Evolutionary conservation across 139 green algal species (phyloP), one percentile per base, ranked within the genome.

Genomic region (Marvania coccoides): DNA sequence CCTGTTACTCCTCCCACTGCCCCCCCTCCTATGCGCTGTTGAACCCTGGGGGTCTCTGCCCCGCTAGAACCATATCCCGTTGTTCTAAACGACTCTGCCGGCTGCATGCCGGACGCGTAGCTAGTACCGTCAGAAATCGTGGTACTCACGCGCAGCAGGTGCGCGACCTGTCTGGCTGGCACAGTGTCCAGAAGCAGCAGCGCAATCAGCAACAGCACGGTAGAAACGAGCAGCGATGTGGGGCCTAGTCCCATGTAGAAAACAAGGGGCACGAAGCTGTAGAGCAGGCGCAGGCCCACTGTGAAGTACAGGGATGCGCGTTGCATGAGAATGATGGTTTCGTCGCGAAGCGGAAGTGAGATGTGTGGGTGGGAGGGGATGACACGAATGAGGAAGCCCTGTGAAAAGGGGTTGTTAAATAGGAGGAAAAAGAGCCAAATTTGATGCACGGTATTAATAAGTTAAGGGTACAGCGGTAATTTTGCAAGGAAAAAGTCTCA

Each of bases 251-350:
- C 40, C 54, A 61, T 61, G 54, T 61, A 61, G 54, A 61, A 61
- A 6, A 33, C 54, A 15, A 61, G 54, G 3, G 54, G 54, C 10
- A 61, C 54, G 40, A 61, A 61, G 24, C 19, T 33, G 26, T 34
- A 61, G 12, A 61, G 23, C 23, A 15, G 40, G 31, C 54, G 54
- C 5, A 61, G 24, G 8, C 60, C 60, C 24, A 67, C 5, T 8
- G 60, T 54, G 53, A 67, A 67, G 33, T 55, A 67, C 12, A 67
- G 60, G 33, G 33, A 55, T 24, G 35, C 60, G 7, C 60, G 37
- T 23, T 62, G 60, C 13, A 24, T 67, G 30, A 67, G 9, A 15
- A 54, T 31, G 7, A 67, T 55, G 6, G 37, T 62, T 31, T 53
- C 36, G 4, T 67, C 60, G 4, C 31, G 51, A 8, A 67, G 33